Evolutionary conservation across 345 rosid genomes (phyloP).

Genomic region (Punica granatum): DNA sequence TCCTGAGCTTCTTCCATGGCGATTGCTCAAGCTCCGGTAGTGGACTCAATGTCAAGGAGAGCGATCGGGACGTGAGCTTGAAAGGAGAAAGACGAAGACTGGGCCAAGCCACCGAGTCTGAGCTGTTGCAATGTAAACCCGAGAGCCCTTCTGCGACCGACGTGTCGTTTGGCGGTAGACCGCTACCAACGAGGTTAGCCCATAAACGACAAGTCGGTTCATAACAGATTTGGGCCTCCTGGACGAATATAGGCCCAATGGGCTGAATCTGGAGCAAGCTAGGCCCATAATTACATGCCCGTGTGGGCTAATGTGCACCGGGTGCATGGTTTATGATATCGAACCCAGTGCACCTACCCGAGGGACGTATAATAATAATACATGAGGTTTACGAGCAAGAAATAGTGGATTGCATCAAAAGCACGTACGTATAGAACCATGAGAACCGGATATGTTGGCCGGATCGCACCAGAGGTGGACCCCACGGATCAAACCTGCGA

Average conservation of each 20-base stretch:
- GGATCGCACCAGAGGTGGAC: too few relatives aligned
- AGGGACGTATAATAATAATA: too few relatives aligned
- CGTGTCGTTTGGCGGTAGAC: not conserved
- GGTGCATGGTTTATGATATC: not conserved
- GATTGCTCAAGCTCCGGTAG: not conserved
- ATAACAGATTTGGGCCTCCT: not conserved
- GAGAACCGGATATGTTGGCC: too few relatives aligned
- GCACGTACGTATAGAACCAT: too few relatives aligned
- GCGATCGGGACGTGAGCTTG: not conserved
- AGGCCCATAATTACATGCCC: too few relatives aligned
- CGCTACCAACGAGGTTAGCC: not conserved
- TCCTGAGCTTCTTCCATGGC: conserved; percentile 44
- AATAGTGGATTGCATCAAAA: too few relatives aligned
- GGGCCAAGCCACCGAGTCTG: not conserved
- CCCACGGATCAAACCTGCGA: too few relatives aligned
- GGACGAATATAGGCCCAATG: not conserved
- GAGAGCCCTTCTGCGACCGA: not conserved
- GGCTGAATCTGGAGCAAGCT: not conserved
- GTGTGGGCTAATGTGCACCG: not conserved
- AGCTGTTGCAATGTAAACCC: too few relatives aligned
- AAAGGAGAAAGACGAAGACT: not conserved
- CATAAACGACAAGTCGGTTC: not conserved
- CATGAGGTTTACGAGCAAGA: too few relatives aligned
- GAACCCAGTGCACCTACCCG: too few relatives aligned
- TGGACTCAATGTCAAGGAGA: not conserved